Evolutionary conservation across 23 red algal genomes (phyloP).

Genomic region (Gracilaria gracilis): DNA sequence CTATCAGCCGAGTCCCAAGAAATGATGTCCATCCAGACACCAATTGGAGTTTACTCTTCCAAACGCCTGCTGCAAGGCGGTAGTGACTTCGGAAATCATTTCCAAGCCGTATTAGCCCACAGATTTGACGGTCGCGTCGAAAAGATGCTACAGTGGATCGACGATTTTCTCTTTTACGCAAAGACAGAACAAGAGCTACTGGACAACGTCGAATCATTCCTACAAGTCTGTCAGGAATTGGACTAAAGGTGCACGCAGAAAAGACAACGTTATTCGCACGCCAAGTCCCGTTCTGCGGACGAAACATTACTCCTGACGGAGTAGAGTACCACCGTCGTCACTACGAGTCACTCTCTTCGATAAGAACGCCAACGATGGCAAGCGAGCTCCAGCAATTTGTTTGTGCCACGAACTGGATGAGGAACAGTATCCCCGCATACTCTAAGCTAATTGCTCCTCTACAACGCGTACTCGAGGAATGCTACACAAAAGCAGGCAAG

Average conservation of each 20-base stretch:
- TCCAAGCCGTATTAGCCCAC: constrained; percentile 12
- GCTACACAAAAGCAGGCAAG: constrained; percentile 9
- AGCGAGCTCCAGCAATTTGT: constrained; percentile 39
- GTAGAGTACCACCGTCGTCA: background rate
- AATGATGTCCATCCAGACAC: constrained; percentile 50
- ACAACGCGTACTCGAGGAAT: constrained; percentile 7
- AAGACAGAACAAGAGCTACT: constrained; percentile 42
- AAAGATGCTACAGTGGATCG: constrained; percentile 34
- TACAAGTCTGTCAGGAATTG: constrained; percentile 12
- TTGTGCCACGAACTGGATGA: constrained; percentile 34
- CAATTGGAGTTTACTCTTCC: constrained; percentile 31
- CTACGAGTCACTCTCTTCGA: background rate
- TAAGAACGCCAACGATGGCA: background rate
- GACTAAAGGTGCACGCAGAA: constrained; percentile 43
- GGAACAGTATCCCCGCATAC: constrained; percentile 2
- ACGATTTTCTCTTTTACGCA: constrained; percentile 46
- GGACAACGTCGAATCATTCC: background rate
- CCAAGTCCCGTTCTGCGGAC: constrained; percentile 16
- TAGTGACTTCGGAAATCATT: constrained; percentile 51
- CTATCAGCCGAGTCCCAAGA: constrained; percentile 32
- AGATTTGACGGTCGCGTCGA: background rate
- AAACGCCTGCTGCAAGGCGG: constrained; percentile 11
- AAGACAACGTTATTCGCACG: constrained; percentile 12
- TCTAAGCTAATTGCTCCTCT: constrained; percentile 14
- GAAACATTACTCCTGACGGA: background rate